These are phyloP conservation scores for Persicaria maculosa DNA, from an alignment of 148 eudicot species.

Conservation along the genomic window DNA sequence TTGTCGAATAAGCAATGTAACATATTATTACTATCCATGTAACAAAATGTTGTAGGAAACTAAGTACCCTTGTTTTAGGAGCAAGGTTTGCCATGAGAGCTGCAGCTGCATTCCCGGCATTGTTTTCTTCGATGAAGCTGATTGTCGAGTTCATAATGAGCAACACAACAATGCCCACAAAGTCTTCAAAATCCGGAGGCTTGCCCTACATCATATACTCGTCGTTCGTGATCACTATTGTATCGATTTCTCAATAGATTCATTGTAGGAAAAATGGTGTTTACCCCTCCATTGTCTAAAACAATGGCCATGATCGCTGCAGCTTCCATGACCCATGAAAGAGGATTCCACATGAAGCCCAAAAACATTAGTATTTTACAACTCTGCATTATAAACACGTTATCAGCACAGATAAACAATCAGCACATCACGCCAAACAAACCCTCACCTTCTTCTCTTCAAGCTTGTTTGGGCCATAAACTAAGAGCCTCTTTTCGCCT, in stretches of 20 bases:
- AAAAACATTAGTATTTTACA: conserved; percentile 55
- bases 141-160: conserved; percentile 67
- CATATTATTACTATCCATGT: neutral
- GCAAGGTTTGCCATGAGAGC: conserved; percentile 76
- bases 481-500: conserved; percentile 47
- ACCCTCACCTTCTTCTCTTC: conserved; percentile 52
- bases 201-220: conserved; percentile 30
- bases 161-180: conserved; percentile 60
- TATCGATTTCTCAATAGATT: neutral
- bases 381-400: conserved; percentile 28
- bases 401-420: neutral
- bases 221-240: neutral
- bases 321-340: conserved; percentile 81
- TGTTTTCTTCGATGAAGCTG: conserved; percentile 68
- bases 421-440: neutral
- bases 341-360: conserved; percentile 86
- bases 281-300: conserved; percentile 61
- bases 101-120: conserved; percentile 71
- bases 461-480: conserved; percentile 73
- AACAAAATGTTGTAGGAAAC: neutral
- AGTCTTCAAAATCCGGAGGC: conserved; percentile 76
- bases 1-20: neutral
- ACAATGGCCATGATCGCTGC: conserved; percentile 82
- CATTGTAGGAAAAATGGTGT: neutral
- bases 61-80: conserved; percentile 51